Conservation (phyloP, 345 rosid genomes). For the Aquilaria sinensis region DNA sequence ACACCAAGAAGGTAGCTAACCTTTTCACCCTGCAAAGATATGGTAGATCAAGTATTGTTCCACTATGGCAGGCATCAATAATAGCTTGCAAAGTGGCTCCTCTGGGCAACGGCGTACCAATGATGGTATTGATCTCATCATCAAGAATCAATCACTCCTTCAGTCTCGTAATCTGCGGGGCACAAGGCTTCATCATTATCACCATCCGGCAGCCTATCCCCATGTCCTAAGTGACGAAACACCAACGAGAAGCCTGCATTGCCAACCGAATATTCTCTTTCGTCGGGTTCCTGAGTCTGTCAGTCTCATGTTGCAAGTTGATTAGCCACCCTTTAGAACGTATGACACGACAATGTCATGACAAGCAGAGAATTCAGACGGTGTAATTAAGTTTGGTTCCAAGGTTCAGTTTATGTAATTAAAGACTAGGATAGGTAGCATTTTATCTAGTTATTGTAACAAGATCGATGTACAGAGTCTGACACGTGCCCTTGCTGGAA, state of each 20-base stretch:
- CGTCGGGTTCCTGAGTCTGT: slow-evolving; percentile 52
- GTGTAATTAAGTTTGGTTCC: no score
- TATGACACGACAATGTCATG: no score
- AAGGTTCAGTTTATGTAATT: no score
- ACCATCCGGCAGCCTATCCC: slow-evolving; percentile 28
- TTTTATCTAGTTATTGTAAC: no score
- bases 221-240: slow-evolving; percentile 57
- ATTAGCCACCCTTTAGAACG: no score
- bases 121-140: slow-evolving; percentile 38
- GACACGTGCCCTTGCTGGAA: no score
- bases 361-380: no score
- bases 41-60: slow-evolving; percentile 45
- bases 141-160: slow-evolving; percentile 32
- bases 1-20: slow-evolving; percentile 13
- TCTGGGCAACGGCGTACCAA: slow-evolving; percentile 48
- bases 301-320: slow-evolving; percentile 39
- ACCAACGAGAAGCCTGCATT: slow-evolving; percentile 70
- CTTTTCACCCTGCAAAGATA: slow-evolving; percentile 37
- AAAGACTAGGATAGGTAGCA: no score
- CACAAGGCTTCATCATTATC: slow-evolving; percentile 37
- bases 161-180: slow-evolving; percentile 43
- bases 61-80: slow-evolving; percentile 43
- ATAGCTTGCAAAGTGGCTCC: slow-evolving; percentile 68
- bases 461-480: no score
- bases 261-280: slow-evolving; percentile 65